A percentile compares a stretch with the other conserved stretches of the same genome.
Conservation (phyloP, 768 basidiomycete genomes). For the Russula virescens region DNA sequence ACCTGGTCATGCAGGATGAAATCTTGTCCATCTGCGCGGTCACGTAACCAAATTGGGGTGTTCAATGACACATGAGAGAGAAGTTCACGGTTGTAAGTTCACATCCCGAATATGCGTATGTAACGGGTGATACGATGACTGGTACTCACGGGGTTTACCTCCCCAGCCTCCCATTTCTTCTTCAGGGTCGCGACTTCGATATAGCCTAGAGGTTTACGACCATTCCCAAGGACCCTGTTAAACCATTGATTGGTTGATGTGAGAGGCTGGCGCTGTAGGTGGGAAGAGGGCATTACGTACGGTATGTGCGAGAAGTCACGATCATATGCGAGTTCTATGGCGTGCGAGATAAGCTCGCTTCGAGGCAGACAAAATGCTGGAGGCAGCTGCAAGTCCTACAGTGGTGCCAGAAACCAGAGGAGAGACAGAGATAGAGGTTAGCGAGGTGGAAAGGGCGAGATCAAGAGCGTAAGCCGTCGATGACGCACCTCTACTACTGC, state of each 20-base stretch:
- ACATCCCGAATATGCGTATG: too few species aligned
- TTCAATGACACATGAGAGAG: too few species aligned
- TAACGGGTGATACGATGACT: background rate
- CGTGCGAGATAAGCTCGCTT: slow-evolving; percentile 64
- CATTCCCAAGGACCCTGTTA: slow-evolving; percentile 64
- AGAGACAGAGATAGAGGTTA: too few species aligned
- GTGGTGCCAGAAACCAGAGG: background rate
- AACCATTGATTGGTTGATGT: background rate
- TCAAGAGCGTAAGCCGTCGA: background rate
- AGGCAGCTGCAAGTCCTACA: slow-evolving; percentile 70
- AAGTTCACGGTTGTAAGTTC: too few species aligned
- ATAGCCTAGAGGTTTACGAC: slow-evolving; percentile 76
- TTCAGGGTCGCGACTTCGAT: slow-evolving; percentile 74
- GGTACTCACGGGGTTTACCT: slow-evolving; percentile 61
- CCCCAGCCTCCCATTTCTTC: slow-evolving; percentile 67
- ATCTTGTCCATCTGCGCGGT: slow-evolving; percentile 60
- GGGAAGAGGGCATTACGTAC: slow-evolving; percentile 37
- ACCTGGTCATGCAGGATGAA: slow-evolving; percentile 62
- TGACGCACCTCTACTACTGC: slow-evolving; percentile 79
- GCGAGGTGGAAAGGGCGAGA: background rate
- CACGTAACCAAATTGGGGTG: too few species aligned
- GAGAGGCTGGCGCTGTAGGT: background rate
- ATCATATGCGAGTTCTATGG: slow-evolving; percentile 86
- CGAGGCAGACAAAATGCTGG: slow-evolving; percentile 81
- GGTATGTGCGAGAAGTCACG: slow-evolving; percentile 93